phyloP scores from a whole-genome alignment of 140 eudicot species.

The Oenanthe javanica region DNA sequence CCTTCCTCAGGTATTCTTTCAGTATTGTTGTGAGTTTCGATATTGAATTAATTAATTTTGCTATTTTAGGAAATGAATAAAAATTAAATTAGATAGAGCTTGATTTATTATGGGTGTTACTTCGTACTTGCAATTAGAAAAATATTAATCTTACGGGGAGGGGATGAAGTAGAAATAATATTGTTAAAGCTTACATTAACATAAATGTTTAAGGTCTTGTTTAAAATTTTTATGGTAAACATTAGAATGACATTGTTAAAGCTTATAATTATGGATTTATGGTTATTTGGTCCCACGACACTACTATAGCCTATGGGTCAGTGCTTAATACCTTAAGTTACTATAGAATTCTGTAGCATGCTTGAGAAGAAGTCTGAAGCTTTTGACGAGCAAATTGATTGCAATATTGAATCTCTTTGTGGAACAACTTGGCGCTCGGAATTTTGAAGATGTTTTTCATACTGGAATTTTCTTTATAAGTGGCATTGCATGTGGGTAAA shows the following conservation, averaged over 20 bases:
- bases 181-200: background rate
- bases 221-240: background rate
- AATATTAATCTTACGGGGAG: background rate
- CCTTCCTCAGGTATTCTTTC: slow-evolving; percentile 58
- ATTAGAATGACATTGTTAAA: background rate
- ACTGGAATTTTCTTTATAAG: background rate
- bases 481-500: background rate
- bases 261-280: background rate
- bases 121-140: background rate
- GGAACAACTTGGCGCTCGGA: background rate
- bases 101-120: background rate
- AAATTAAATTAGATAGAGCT: background rate
- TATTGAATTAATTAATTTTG: slow-evolving; percentile 5
- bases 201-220: background rate
- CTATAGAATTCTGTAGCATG: background rate
- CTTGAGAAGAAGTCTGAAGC: background rate
- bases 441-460: background rate
- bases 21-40: background rate
- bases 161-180: background rate
- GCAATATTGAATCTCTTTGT: background rate
- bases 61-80: background rate
- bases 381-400: background rate
- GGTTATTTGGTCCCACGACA: background rate
- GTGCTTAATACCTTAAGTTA: background rate
- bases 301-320: background rate